phyloP scores from a whole-genome alignment of 306 rosid species.

The Calophaca sinica region DNA sequence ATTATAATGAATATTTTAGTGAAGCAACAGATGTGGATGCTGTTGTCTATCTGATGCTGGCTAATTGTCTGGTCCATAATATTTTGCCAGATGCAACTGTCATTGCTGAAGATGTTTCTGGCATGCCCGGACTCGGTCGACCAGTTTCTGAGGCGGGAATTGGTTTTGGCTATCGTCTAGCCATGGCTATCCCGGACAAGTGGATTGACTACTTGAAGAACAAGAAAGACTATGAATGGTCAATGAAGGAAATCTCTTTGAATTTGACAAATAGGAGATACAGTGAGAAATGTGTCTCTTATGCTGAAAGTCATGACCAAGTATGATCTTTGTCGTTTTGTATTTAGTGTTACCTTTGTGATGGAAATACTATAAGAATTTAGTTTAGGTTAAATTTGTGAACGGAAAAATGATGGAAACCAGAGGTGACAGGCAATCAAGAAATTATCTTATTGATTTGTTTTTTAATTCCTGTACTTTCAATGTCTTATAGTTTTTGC shows the following conservation, averaged over 20 bases:
- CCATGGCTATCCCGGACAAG: constrained; percentile 94
- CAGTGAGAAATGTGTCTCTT: constrained; percentile 86
- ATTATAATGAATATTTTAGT: constrained; percentile 88
- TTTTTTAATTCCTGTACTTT: constrained; percentile 19
- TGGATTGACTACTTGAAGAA: constrained; percentile 95
- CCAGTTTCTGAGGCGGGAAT: constrained; percentile 74
- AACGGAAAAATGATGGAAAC: constrained; percentile 35
- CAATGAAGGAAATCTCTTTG: constrained; percentile 76
- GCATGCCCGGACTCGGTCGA: constrained; percentile 94
- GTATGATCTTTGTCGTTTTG: constrained; percentile 52
- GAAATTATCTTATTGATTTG: constrained; percentile 31
- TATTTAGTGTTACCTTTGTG: constrained; percentile 30
- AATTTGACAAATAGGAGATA: constrained; percentile 93
- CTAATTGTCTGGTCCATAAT: constrained; percentile 71
- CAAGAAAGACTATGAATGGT: constrained; percentile 82
- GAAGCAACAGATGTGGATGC: constrained; percentile 92
- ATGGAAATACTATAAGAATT: constrained; percentile 37
- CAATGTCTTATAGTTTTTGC: constrained; percentile 26
- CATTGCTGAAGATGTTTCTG: constrained; percentile 97
- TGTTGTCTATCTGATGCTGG: constrained; percentile 92
- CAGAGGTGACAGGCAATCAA: constrained; percentile 9
- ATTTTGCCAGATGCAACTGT: constrained; percentile 85
- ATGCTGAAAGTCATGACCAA: constrained; percentile 99
- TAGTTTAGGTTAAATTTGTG: constrained; percentile 37
- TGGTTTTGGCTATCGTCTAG: constrained; percentile 95